Base-by-base conservation (phyloP, 306 rosid species). In the Cicer chorassanicum region DNA sequence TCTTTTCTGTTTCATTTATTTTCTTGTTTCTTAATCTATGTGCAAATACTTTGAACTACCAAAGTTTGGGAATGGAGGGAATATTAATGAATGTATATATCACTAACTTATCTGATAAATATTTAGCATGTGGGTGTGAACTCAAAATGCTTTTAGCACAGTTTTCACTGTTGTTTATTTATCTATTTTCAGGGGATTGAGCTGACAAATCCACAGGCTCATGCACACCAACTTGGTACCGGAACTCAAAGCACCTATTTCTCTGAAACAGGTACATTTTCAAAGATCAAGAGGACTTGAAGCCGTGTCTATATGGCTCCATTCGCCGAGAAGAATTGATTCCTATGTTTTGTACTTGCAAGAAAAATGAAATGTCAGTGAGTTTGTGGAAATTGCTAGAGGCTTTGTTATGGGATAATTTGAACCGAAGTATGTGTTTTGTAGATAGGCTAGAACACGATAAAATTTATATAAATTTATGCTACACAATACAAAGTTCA, bases 241-340 rank as follows among this genome's bases (percentile, higher is more conserved):
- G 99, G 98, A 82, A 92, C 93, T 59, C 98, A 92, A 73, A 92
- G 97, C 84, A 92, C 99, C 15, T 94, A 94, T 78, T 92, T 94
- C 73, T 94, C 97, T 9, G 99, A 94, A 89, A 92, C 95, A 2
- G 97, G 97, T 77, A 88, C 97, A 1, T 94, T 94, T 80, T 94
- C 99, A 1, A 94, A 89, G 88, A 92, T 90, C 82, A 82, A 86
- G 88, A 89, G 90, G 87, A 87, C 84, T 73, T 94, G 81, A 80
- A 89, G 65, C 69, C 80, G 8, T 48, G 65, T 4, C 5, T 29
- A 29, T 29, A 29, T 29, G 36, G 36, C 36, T 29, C 36, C 36
- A 29, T 29, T 29, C 36, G 36, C 36, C 36, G 36, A 29, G 36
- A 4, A 29, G 36, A 29, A 29, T 29, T 29, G 36, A 29, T 4